A percentile compares a stretch with the other conserved stretches of the same genome.
Evolutionary conservation across 2,329 filamentous ascomycete species (phyloP).

Genomic region (Venturiaceae sp.): DNA sequence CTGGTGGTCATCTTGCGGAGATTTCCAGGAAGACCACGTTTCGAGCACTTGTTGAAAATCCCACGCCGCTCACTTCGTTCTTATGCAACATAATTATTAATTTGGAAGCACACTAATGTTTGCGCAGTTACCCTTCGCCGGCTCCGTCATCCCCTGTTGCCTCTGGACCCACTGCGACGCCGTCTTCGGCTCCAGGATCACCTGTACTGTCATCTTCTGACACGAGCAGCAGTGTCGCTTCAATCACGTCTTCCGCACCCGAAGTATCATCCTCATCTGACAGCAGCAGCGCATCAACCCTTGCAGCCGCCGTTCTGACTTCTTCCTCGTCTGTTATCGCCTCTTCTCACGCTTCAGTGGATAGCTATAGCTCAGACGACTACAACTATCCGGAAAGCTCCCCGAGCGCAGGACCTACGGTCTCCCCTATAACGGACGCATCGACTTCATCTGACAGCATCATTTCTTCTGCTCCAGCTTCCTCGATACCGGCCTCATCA

Average conservation of each 20-base stretch:
- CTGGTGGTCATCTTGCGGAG: too few relatives aligned
- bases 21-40: too few relatives aligned
- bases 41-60: too few relatives aligned
- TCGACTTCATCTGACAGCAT: not conserved
- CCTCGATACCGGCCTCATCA: not conserved
- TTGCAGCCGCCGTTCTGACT: not conserved
- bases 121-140: not conserved
- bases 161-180: not conserved
- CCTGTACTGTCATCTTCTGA: not conserved
- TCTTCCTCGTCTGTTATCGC: not conserved
- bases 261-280: not conserved
- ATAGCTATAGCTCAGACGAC: not conserved
- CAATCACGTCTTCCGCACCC: not conserved
- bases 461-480: not conserved
- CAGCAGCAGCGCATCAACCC: not conserved
- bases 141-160: not conserved
- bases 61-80: too few relatives aligned
- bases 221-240: not conserved
- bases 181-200: not conserved
- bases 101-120: not conserved
- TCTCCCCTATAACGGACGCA: not conserved
- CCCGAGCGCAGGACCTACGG: not conserved
- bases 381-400: not conserved
- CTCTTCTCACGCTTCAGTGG: not conserved
- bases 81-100: too few relatives aligned